Evolutionary conservation across 1,284 basidiomycete genomes (phyloP).

Genomic region (Paramarasmius palmivorus): DNA sequence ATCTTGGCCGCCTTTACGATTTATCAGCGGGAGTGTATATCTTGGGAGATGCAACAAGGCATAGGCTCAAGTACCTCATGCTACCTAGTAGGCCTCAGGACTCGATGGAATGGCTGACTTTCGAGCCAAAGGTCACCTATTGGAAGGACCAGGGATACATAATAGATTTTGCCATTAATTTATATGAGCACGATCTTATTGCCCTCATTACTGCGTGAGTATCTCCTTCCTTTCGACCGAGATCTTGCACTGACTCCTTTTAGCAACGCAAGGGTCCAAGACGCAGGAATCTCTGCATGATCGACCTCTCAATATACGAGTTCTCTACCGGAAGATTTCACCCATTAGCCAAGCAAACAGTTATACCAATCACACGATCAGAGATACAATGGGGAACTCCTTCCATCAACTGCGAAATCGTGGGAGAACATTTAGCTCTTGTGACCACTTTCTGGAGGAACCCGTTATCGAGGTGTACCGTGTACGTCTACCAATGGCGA

Average conservation of each 20-base stretch:
- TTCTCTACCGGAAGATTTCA: slow-evolving; percentile 43
- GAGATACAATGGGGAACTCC: slow-evolving; percentile 25
- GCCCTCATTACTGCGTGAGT: slow-evolving; percentile 38
- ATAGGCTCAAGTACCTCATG: slow-evolving; percentile 27
- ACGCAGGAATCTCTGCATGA: not conserved
- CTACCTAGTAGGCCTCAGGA: slow-evolving; percentile 30
- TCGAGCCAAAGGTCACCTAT: slow-evolving; percentile 23
- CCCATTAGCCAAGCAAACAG: slow-evolving; percentile 36
- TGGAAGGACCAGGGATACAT: slow-evolving; percentile 7
- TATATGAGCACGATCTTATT: slow-evolving; percentile 51
- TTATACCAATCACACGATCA: slow-evolving; percentile 27
- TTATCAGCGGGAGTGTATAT: slow-evolving; percentile 43
- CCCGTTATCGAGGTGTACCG: slow-evolving; percentile 23
- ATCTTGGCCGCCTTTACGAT: slow-evolving; percentile 42
- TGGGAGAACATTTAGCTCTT: slow-evolving; percentile 46
- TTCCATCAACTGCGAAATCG: slow-evolving; percentile 45
- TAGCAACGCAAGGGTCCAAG: not conserved
- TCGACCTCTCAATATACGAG: slow-evolving; percentile 34
- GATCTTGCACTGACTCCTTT: slow-evolving; percentile 5
- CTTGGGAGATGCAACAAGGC: slow-evolving; percentile 32
- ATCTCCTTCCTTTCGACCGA: not conserved
- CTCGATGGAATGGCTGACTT: slow-evolving; percentile 31
- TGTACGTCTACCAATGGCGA: slow-evolving; percentile 46
- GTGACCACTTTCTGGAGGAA: slow-evolving; percentile 32
- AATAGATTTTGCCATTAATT: slow-evolving; percentile 42